Conservation (phyloP, 495 filamentous ascomycete species). For the Xylaria telfairii region DNA sequence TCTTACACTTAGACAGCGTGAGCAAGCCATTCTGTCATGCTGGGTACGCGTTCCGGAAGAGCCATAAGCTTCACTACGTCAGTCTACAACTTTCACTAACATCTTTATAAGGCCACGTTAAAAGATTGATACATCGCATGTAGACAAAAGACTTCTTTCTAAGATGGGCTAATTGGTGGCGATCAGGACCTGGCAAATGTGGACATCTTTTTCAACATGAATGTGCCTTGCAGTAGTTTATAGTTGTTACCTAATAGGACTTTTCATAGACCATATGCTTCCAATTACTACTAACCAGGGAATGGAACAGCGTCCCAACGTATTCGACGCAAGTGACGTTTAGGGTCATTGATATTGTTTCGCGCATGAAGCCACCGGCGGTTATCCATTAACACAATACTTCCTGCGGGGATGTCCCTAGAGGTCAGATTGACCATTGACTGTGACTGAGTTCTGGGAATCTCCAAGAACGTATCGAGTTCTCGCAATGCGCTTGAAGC, state of each 20-base stretch:
- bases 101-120: neutral
- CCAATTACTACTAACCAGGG: neutral
- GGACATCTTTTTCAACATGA: neutral
- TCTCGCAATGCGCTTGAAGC: conserved; percentile 28
- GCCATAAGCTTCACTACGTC: too few species aligned
- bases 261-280: neutral
- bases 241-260: neutral
- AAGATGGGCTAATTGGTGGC: neutral
- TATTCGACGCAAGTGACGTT: conserved; percentile 45
- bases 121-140: neutral
- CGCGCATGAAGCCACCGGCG: conserved; percentile 47
- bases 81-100: too few species aligned
- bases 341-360: conserved; percentile 45
- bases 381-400: conserved; percentile 48
- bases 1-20: neutral
- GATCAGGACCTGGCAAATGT: neutral
- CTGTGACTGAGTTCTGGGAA: neutral
- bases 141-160: too few species aligned
- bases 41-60: too few species aligned
- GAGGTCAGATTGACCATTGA: conserved; percentile 31
- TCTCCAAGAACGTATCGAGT: neutral
- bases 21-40: neutral
- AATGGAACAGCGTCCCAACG: conserved; percentile 42
- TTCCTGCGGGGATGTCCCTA: conserved; percentile 32
- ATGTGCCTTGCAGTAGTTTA: neutral